Evolutionary conservation across 2,329 filamentous ascomycete species (phyloP).

Genomic region (Fusarium kyushuense): DNA sequence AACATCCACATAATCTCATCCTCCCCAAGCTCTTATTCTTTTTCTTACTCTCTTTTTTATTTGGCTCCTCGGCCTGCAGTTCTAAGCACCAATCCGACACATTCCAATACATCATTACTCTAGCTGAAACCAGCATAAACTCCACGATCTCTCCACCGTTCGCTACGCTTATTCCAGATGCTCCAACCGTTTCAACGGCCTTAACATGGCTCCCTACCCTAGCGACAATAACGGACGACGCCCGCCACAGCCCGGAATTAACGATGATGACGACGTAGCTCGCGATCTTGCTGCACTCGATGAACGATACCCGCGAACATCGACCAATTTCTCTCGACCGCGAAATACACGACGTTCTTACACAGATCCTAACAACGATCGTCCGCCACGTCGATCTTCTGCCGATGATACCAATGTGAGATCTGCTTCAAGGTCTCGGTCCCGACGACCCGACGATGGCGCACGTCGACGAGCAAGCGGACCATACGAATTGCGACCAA

Average conservation of each 20-base stretch:
- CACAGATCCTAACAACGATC: conserved; percentile 35
- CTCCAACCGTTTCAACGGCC: conserved; percentile 37
- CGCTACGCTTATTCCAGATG: conserved; percentile 42
- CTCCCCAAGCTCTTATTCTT: conserved; percentile 3
- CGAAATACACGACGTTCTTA: conserved; percentile 34
- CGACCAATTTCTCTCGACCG: conserved; percentile 38
- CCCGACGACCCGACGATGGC: conserved; percentile 34
- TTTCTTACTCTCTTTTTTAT: conserved; percentile 1
- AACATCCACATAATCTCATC: conserved; percentile 26
- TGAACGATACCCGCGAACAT: conserved; percentile 39
- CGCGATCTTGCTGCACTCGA: conserved; percentile 45
- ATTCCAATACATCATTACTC: neutral
- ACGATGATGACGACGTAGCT: conserved; percentile 30
- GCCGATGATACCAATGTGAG: conserved; percentile 34
- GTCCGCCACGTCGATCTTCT: conserved; percentile 15
- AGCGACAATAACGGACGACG: conserved; percentile 41
- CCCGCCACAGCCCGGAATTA: conserved; percentile 24
- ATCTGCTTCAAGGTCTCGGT: conserved; percentile 33
- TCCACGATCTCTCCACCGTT: conserved; percentile 26
- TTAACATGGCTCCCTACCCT: conserved; percentile 48
- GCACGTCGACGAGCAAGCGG: conserved; percentile 2
- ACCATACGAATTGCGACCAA: conserved; percentile 45
- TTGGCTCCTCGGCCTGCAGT: neutral
- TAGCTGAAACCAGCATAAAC: conserved; percentile 6
- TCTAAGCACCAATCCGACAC: neutral